phyloP scores from a whole-genome alignment of 1,284 basidiomycete species.

The Malassezia sympodialis region DNA sequence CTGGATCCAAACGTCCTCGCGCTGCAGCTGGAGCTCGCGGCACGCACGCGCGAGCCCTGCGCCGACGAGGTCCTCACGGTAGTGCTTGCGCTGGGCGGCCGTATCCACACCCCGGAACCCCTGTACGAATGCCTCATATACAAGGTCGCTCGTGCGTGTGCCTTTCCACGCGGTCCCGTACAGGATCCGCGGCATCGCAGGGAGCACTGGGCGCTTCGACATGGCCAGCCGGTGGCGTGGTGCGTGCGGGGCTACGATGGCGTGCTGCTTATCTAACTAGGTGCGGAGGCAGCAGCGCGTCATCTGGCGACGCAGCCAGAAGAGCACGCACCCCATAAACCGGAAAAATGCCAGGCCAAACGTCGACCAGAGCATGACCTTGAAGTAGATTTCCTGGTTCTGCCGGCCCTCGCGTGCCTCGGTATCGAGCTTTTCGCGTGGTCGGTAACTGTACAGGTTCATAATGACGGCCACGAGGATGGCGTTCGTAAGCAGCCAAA shows the following conservation, averaged over 20 bases:
- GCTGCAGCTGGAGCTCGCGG: constrained; percentile 20
- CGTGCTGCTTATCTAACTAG: constrained; percentile 12
- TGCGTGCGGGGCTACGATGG: constrained; percentile 5
- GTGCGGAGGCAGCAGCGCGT: constrained; percentile 40
- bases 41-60: constrained; percentile 23
- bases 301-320: constrained; percentile 37
- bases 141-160: constrained; percentile 27
- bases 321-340: constrained; percentile 53
- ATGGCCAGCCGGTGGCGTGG: neutral
- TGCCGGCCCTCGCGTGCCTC: constrained; percentile 28
- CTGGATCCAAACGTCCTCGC: constrained; percentile 38
- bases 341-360: constrained; percentile 69
- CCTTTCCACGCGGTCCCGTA: constrained; percentile 47
- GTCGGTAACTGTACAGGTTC: constrained; percentile 55
- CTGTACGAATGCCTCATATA: constrained; percentile 28
- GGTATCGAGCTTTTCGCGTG: constrained; percentile 52
- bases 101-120: constrained; percentile 44
- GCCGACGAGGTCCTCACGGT: constrained; percentile 42
- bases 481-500: constrained; percentile 46
- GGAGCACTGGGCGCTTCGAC: constrained; percentile 1
- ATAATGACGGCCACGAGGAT: constrained; percentile 69
- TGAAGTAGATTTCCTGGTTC: constrained; percentile 58
- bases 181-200: constrained; percentile 27
- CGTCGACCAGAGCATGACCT: constrained; percentile 76
- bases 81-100: constrained; percentile 43